Evolutionary conservation across 2,329 filamentous ascomycete species (phyloP), one percentile per base, ranked within the genome.

Genomic region (Pseudovirgaria hyperparasitica): DNA sequence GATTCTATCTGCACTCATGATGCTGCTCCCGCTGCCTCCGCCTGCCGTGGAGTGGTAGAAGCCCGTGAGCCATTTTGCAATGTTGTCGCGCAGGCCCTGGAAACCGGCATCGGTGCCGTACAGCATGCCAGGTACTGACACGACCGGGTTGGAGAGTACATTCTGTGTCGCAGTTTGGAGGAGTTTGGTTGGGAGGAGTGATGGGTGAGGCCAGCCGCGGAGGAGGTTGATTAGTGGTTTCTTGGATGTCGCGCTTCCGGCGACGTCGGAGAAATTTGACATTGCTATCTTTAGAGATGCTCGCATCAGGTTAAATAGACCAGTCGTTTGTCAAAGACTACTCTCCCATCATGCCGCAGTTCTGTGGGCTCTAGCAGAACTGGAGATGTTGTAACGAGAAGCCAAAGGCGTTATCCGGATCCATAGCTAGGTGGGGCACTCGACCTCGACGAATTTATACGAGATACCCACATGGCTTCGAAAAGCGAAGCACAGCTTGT

Each of bases 21-120:
- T n/a, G n/a, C n/a, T n/a, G n/a, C n/a, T n/a, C n/a, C n/a, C n/a
- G n/a, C n/a, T n/a, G n/a, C n/a, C n/a, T n/a, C n/a, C n/a, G 2
- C 56, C 48, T 4, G 53, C 39, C 16, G 29, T 48, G 3, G 58
- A 57, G 16, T 48, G 36, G 46, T 82, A 87, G 42, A 76, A 76
- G 1, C 45, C 40, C 2, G 62, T 66, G 21, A 93, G 60, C 80
- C 82, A 93, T 20, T 54, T 46, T 4, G 82, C 76, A 18, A 93
- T 55, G 21, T 70, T 65, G 34, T 70, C 60, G 9, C 82, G 68
- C 19, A 90, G 31, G 61, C n/a, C 73, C 72, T 34, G 65, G 56
- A 42, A 78, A 16, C 86, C 86, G 22, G 70, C 58, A 48, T 92
- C 82, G 0, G 82, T 76, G 0, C 78, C 86, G 45, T 93, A 93